Evolutionary conservation across 2,329 filamentous ascomycete genomes (phyloP), one percentile per base, ranked within the genome.

Genomic region (Truncatella angustata): DNA sequence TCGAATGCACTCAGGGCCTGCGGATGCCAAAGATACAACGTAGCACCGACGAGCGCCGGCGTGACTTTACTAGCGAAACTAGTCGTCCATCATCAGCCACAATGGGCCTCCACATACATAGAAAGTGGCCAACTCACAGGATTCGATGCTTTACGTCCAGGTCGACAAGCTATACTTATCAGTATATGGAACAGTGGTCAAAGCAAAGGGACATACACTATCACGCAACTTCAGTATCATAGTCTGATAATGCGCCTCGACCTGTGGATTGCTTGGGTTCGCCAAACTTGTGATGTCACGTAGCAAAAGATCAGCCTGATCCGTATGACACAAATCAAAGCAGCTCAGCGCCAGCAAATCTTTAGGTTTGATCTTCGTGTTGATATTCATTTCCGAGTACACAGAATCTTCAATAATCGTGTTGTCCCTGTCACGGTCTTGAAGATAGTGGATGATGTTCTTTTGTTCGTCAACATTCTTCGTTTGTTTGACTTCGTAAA

Each of bases 21-120:
- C n/a, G 40, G 40, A n/a, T 44, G 40, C 40, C 40, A 44, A 18
- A 44, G 40, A 44, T 44, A 44, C 24, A 44, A 12, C 40, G 24
- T 44, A 20, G 40, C n/a, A 7, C 40, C 40, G 12, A 44, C 40
- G n/a, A 44, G 40, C 20, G 40, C 14, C 5, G 40, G 40, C 10
- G 18, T 44, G 21, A n/a, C 20, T 26, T 26, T n/a, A 9, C 40
- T 44, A 11, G 21, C 21, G 24, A 44, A 44, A 10, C 40, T 44
- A 21, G n/a, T n/a, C n/a, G n/a, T n/a, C n/a, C n/a, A n/a, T n/a
- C n/a, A n/a, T n/a, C 2, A 44, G 7, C 7, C 5, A 12, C 12
- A 21, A 21, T 44, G 9, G 24, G 21, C 20, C 10, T 44, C 21
- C 2, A 10, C 21, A 10, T 20, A 21, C n/a, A 18, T 32, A 32